Base-by-base conservation (phyloP, 2,329 filamentous ascomycete species). In the Fusarium sp. region DNA sequence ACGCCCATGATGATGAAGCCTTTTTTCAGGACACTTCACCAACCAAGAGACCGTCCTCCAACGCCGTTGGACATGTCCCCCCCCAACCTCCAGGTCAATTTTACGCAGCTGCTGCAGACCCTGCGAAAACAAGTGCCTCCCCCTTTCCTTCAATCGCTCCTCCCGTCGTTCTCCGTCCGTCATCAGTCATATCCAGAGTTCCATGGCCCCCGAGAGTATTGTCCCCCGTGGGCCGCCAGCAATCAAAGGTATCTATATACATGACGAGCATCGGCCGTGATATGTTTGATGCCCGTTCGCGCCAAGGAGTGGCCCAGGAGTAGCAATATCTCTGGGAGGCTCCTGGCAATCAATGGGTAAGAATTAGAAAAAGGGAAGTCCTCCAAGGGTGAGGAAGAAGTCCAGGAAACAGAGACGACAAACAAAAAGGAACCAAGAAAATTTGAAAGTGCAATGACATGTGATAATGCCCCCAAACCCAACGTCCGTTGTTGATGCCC, bases 101-200 rank as follows among this genome's bases (percentile, higher is more conserved):
- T 72, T 74, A 73, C 60, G 58, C 63, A 62, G 64, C 56, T 42
- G 13, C 38, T 23, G 38, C 42, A 62, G 58, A 64, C 49, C 67
- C 63, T 74, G 72, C 70, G 58, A 63, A 63, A 66, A 54, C 42
- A 62, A 57, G 42, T 50, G 56, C 44, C 58, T 69, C 49, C 58
- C 65, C 65, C 65, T 42, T 42, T 14, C 65, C 54, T 59, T 74
- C 72, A 67, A 54, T 58, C 51, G 25, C 60, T 61, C 67, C 68
- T 51, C 46, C 64, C 54, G 18, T 63, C 53, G 23, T 72, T 53
- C 70, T 56, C 69, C 53, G 38, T 42, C 38, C 38, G 65, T 75
- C 73, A 65, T 75, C 65, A 75, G 61, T 75, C 73, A 67, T 74
- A 74, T 75, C 73, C 69, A 75, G 70, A 63, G 18, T 68, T 57